Evolutionary conservation across 768 basidiomycete genomes (phyloP), one percentile per base, ranked within the genome.

Genomic region (Xanthoconium stramineum): DNA sequence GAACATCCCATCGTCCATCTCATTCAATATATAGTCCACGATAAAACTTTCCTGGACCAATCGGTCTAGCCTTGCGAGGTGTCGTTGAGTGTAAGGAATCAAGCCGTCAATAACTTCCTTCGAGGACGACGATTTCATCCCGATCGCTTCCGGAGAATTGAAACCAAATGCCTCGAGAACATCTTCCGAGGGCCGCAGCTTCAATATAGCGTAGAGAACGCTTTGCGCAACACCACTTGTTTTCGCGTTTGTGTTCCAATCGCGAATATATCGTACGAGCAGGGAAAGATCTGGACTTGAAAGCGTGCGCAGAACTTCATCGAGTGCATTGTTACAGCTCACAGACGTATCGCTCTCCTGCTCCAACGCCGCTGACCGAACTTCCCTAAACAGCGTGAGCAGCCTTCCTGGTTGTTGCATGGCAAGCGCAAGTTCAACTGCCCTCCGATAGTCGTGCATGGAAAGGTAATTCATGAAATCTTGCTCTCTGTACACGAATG

Each of bases 211-310:
- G 65, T 89, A 83, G 53, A 99, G 72, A 40, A 98, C 79, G 33
- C 76, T 77, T 74, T 99, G 97, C 8, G 96, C 96, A 43, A 97
- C 80, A 17, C 75, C 78, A 59, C 89, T 89, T 20, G 91, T 94
- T 66, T 86, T 86, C n/a, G 90, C 89, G 58, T 86, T 88, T n/a
- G 94, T 85, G 71, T 98, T 99, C 97, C 97, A 99, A 61, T 89
- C 86, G 45, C 91, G 81, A 43, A 93, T 80, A 71, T 91, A 94
- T 17, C 82, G 81, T 51, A 98, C 76, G 36, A 99, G 79, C 54
- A 85, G 85, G 7, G 85, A 86, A 29, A 98, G 82, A 61, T 98
- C 94, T 14, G 83, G 69, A 5, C 82, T 78, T 0, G 80, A 72
- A 13, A 99, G 80, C 1, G 83, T 84, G 52, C 82, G 80, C 61